Conservation (phyloP, 371 early-diverging fungal species). For the Zopfochytrium polystomum region DNA sequence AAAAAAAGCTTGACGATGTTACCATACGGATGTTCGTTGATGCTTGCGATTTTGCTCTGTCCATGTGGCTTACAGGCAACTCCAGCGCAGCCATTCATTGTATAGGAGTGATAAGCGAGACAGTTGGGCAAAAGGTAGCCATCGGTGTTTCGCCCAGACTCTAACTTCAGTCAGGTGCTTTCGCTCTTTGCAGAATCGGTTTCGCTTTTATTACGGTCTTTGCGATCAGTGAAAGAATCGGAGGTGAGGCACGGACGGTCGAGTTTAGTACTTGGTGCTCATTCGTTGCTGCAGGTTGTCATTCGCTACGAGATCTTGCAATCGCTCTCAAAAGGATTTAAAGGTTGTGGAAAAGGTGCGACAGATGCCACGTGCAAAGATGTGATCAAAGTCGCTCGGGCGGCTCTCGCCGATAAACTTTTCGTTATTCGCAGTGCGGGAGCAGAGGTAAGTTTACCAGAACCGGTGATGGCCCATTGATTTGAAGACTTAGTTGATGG, state of each 20-base stretch:
- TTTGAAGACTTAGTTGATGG: constrained; percentile 28
- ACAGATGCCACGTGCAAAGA: constrained; percentile 73
- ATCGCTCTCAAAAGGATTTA: constrained; percentile 63
- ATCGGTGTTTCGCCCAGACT: background rate
- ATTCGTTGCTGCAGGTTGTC: constrained; percentile 43
- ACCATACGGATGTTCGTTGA: constrained; percentile 31
- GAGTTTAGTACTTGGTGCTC: background rate
- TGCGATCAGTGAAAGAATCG: constrained; percentile 55
- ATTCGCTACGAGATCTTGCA: constrained; percentile 69
- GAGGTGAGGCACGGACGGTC: constrained; percentile 51
- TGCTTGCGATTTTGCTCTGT: background rate
- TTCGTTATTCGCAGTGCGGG: constrained; percentile 66
- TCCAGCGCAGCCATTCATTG: constrained; percentile 72
- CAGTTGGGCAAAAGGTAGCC: constrained; percentile 26
- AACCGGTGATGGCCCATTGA: background rate
- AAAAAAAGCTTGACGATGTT: constrained; percentile 62
- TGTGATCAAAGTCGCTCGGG: constrained; percentile 62
- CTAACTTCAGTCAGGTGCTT: constrained; percentile 45
- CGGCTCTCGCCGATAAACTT: constrained; percentile 71
- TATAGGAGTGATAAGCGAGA: constrained; percentile 56
- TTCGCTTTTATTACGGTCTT: constrained; percentile 57
- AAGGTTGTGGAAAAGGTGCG: constrained; percentile 76
- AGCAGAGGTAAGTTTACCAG: constrained; percentile 59
- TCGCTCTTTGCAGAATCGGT: constrained; percentile 80
- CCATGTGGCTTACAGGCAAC: background rate